Evolutionary conservation across 164 flowering plant species (phyloP).

Genomic region (Tinospora cordifolia): DNA sequence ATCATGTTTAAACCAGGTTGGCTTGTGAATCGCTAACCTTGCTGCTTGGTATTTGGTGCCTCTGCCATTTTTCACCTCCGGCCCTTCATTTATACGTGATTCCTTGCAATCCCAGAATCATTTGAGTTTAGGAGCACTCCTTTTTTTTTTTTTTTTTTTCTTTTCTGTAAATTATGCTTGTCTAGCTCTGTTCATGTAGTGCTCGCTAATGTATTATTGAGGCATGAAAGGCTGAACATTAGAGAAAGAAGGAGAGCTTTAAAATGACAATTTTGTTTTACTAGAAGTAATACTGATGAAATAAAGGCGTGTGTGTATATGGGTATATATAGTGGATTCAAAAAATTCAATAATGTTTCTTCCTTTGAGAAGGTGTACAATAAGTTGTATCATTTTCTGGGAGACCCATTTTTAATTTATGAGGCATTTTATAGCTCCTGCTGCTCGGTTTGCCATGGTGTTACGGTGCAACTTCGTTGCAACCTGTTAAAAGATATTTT

Average conservation of each 20-base stretch:
- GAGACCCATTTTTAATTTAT: too few relatives aligned
- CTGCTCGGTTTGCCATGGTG: too few relatives aligned
- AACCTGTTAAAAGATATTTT: too few relatives aligned
- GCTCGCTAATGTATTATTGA: background rate
- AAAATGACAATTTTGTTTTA: background rate
- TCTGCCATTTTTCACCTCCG: background rate
- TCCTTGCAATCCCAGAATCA: background rate
- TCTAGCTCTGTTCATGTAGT: background rate
- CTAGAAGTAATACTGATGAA: too few relatives aligned
- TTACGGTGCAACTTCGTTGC: too few relatives aligned
- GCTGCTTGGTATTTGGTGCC: background rate
- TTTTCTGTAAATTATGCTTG: background rate
- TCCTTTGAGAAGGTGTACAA: too few relatives aligned
- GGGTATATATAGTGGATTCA: too few relatives aligned
- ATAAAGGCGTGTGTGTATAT: too few relatives aligned
- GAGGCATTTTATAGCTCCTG: too few relatives aligned
- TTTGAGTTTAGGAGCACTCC: background rate
- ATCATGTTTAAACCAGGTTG: slow-evolving; percentile 72
- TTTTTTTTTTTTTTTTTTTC: background rate
- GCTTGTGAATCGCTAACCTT: slow-evolving; percentile 33
- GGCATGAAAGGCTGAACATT: background rate
- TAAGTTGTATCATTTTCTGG: too few relatives aligned
- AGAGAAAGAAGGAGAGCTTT: background rate
- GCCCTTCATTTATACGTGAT: background rate
- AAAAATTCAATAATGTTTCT: too few relatives aligned